phyloP scores from a whole-genome alignment of 306 rosid genomes.

The Cicer bijugum region DNA sequence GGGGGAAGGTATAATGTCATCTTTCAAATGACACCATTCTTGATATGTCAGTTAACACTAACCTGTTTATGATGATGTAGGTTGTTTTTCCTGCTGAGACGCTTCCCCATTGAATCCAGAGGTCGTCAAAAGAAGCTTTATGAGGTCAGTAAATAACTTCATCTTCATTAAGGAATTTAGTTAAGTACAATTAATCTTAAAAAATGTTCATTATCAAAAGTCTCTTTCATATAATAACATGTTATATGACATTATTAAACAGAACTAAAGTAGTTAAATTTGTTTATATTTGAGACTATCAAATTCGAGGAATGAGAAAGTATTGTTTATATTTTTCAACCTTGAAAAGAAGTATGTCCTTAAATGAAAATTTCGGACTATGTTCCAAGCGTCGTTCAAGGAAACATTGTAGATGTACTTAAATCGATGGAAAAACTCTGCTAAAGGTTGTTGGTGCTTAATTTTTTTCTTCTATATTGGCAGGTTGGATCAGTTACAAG shows the following conservation, averaged over 20 bases:
- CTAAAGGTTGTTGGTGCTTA: slow-evolving; percentile 30
- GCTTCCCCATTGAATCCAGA: slow-evolving; percentile 80
- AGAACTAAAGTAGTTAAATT: too few relatives aligned
- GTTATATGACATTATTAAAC: too few relatives aligned
- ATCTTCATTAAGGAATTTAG: not conserved
- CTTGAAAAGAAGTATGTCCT: slow-evolving; percentile 6
- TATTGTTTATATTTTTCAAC: slow-evolving; percentile 13
- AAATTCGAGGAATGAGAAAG: too few relatives aligned
- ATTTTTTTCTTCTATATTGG: slow-evolving; percentile 35
- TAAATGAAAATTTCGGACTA: slow-evolving; percentile 2
- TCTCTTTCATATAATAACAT: too few relatives aligned
- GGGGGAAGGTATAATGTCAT: slow-evolving; percentile 74
- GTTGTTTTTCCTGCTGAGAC: slow-evolving; percentile 72
- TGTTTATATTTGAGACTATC: too few relatives aligned
- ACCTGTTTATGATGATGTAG: slow-evolving; percentile 45
- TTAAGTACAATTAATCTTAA: too few relatives aligned
- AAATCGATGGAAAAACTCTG: not conserved
- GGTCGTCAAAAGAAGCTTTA: slow-evolving; percentile 79
- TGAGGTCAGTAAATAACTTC: slow-evolving; percentile 56
- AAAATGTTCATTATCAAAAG: too few relatives aligned
- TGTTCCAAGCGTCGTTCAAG: not conserved
- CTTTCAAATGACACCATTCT: not conserved
- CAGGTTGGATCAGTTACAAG: slow-evolving; percentile 82
- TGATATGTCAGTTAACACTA: slow-evolving; percentile 16
- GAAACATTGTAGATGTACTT: not conserved